Base-by-base conservation (phyloP, 352 stramenopile genomes). In the Pythium brassicae region DNA sequence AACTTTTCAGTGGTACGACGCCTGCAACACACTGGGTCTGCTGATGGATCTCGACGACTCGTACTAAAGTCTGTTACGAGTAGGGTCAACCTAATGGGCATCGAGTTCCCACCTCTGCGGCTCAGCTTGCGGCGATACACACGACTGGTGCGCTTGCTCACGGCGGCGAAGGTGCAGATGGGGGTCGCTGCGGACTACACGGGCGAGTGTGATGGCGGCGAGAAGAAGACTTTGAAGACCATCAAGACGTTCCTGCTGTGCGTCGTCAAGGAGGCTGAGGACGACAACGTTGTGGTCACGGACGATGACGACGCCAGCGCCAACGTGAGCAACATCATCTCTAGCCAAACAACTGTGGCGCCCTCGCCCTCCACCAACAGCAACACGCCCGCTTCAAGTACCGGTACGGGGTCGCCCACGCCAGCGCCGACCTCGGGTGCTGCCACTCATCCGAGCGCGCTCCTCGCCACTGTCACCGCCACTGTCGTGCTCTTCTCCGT, bases 201-300 rank as follows among this genome's bases (percentile, higher is more conserved):
- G 43, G n/a, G 19, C 6, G n/a, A 34, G 19, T n/a, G 17, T 11
- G 29, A 40, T 27, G 14, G 10, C 20, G 17, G 57, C 35, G 32
- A 42, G 34, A 55, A 55, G 48, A 32, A 53, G 50, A 55, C 23
- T 14, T 7, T 44, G 17, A 55, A 50, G 34, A 50, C 43, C 44
- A 44, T 60, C 26, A 20, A 42, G 26, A 55, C 20, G 3, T 56
- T 49, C 14, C 25, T 64, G 37, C 44, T 50, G 1, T 55, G 50
- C 44, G 46, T 50, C 22, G 44, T 39, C 23, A 42, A 50, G 39
- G 34, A 43, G 15, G 44, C 43, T 10, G 51, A 55, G 3, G 52
- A 55, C 35, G 51, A 55, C 20, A 32, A 42, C 17, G 23, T 32
- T n/a, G 39, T 47, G 1, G 34, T 44, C n/a, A 9, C 25, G 4